phyloP scores from a whole-genome alignment of 2,329 filamentous ascomycete species.

The Alternaria gaisen region DNA sequence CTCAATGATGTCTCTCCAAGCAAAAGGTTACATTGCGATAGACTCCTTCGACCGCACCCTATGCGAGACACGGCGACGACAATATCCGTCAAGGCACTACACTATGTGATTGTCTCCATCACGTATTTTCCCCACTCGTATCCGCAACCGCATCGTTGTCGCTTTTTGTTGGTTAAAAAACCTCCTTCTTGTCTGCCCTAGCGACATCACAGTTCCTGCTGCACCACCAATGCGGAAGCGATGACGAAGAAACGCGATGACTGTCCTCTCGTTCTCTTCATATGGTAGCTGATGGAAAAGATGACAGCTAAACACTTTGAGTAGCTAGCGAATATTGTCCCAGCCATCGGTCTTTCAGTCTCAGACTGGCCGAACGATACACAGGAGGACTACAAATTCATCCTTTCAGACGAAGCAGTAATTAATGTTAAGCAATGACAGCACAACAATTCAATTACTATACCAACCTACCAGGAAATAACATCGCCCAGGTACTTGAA shows the following conservation, averaged over 20 bases:
- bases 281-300: not conserved
- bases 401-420: too few species aligned
- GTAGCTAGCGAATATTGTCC: not conserved
- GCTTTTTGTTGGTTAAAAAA: not conserved
- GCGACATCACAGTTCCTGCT: not conserved
- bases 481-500: too few species aligned
- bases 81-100: not conserved
- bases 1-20: not conserved
- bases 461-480: too few species aligned
- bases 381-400: too few species aligned
- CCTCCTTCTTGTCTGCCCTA: not conserved
- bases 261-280: not conserved
- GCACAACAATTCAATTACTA: too few species aligned
- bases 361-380: too few species aligned
- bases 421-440: too few species aligned
- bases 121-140: not conserved
- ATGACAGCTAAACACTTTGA: not conserved
- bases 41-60: not conserved
- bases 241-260: not conserved
- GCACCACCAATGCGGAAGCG: not conserved
- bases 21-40: not conserved
- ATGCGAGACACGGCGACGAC: not conserved
- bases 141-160: not conserved
- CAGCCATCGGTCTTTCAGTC: not conserved
- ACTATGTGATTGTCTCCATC: not conserved